Evolutionary conservation across 139 green algal species (phyloP).

Genomic region (Bryopsis sp.): DNA sequence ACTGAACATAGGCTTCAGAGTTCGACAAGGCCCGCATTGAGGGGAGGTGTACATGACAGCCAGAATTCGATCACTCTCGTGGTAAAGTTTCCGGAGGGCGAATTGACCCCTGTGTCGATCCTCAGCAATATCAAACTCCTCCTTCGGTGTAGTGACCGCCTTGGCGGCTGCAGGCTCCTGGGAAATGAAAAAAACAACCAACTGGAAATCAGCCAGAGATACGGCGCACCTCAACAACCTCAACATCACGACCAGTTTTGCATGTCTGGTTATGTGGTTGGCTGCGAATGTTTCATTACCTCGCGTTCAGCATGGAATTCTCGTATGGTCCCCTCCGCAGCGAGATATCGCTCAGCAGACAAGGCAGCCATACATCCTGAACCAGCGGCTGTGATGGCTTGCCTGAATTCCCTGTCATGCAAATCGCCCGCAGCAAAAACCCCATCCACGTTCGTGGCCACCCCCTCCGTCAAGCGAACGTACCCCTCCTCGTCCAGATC

Average conservation of each 20-base stretch:
- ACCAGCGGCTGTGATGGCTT: constrained; percentile 94
- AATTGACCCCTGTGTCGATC: constrained; percentile 83
- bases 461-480: constrained; percentile 60
- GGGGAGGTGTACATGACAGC: constrained; percentile 85
- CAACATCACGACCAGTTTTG: too few species aligned
- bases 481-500: constrained; percentile 87
- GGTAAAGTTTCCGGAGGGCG: constrained; percentile 94
- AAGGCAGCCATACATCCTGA: constrained; percentile 92
- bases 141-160: constrained; percentile 31
- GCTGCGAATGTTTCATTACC: background rate
- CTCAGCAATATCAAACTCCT: constrained; percentile 47
- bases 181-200: background rate
- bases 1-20: constrained; percentile 93
- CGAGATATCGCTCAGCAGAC: constrained; percentile 85
- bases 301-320: constrained; percentile 41
- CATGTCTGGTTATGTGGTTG: too few species aligned
- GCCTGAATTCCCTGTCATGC: constrained; percentile 81
- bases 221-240: too few species aligned
- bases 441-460: constrained; percentile 65
- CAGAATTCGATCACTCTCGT: constrained; percentile 74
- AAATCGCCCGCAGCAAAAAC: constrained; percentile 92
- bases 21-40: constrained; percentile 50
- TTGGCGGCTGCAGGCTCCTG: too few species aligned
- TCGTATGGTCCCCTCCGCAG: constrained; percentile 35
- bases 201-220: background rate